These are phyloP conservation scores for Neodidymelliopsis sp. DNA, from an alignment of 2,329 filamentous ascomycete species.

Conservation along the genomic window DNA sequence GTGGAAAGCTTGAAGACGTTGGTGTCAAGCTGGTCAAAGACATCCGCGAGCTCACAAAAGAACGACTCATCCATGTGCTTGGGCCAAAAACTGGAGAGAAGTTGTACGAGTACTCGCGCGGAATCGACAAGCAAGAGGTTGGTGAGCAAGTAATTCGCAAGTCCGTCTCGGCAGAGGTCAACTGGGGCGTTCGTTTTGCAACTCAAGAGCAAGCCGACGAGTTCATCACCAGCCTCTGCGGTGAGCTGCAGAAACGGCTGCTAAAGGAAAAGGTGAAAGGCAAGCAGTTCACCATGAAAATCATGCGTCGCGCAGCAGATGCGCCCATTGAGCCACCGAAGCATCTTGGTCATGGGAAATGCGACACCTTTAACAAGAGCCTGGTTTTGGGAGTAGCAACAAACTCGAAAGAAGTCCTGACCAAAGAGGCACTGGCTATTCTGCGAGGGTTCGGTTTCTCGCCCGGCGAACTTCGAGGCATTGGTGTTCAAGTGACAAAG, in stretches of 20 bases:
- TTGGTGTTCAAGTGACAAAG: constrained; percentile 93
- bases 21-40: constrained; percentile 85
- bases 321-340: constrained; percentile 92
- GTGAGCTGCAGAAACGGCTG: constrained; percentile 82
- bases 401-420: constrained; percentile 73
- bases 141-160: constrained; percentile 87
- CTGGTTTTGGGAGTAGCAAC: constrained; percentile 83
- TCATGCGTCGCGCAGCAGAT: constrained; percentile 86
- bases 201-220: constrained; percentile 92
- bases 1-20: constrained; percentile 85
- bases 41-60: constrained; percentile 77
- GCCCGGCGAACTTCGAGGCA: constrained; percentile 88
- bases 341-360: constrained; percentile 93
- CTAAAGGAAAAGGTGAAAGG: constrained; percentile 86
- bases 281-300: constrained; percentile 87
- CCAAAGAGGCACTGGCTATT: constrained; percentile 84
- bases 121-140: constrained; percentile 85
- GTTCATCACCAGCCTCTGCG: constrained; percentile 84
- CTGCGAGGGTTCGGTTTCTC: constrained; percentile 82
- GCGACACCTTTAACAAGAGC: constrained; percentile 93
- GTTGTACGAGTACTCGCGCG: constrained; percentile 87
- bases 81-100: constrained; percentile 94
- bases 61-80: constrained; percentile 74
- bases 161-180: constrained; percentile 95
- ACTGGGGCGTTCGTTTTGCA: constrained; percentile 96